Base-by-base conservation (phyloP, 2,329 filamentous ascomycete genomes). In the Coniella lustricola region DNA sequence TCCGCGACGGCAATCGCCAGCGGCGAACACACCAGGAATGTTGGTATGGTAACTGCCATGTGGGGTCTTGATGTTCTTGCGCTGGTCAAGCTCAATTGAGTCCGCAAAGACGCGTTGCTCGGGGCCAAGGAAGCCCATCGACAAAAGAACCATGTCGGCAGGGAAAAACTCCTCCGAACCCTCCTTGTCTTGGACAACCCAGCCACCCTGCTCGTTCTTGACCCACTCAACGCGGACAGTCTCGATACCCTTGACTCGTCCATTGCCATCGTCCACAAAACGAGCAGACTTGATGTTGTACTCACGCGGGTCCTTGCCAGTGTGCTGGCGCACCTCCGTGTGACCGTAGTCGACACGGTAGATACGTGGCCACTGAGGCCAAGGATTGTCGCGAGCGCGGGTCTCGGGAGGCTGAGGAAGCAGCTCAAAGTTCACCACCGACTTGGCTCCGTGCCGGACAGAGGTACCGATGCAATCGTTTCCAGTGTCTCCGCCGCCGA, bases 261-360 rank as follows among this genome's bases (percentile, higher is more conserved):
- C 90, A 43, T 70, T 80, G 54, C 89, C 90, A 59, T 95, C 89
- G 56, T 90, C 88, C 53, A 94, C 88, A 59, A 97, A 97, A 60
- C 95, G 88, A 73, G 94, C 91, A 16, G 90, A 95, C 89, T 96
- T 95, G 71, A 97, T 90, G 73, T 90, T 96, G 76, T 87, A 97
- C 72, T 96, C 91, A 59, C 91, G 89, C 50, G 91, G 91, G 62
- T 96, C 91, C 66, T 90, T 90, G 70, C 91, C 91, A 74, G 90
- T 91, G 74, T 96, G 90, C 58, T 91, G 90, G 68, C 91, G 90
- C 61, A 96, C 91, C 69, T 97, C 91, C 14, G 85, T 85, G 75
- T 97, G 91, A 49, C 91, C 91, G 63, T 97, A 97, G 70, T 97
- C 91, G n/a, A 96, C 87, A 59, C 91, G 90, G 78, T 95, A 96